Evolutionary conservation across 106 monocot genomes (phyloP).

Genomic region (Dactylorhiza incarnata): DNA sequence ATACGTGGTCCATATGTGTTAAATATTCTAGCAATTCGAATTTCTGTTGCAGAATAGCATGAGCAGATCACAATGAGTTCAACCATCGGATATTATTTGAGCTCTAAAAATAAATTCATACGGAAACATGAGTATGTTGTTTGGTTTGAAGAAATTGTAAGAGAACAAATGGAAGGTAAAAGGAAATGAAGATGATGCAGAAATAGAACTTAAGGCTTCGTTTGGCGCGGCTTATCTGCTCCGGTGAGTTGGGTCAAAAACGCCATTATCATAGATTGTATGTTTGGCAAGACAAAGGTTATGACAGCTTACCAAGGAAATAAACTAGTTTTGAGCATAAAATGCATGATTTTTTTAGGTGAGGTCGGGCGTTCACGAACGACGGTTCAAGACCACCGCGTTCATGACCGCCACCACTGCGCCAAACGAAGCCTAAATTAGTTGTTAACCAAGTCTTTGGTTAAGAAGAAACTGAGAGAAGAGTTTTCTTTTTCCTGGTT

Average conservation of each 20-base stretch:
- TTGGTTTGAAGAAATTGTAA: background rate
- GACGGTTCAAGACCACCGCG: too few relatives aligned
- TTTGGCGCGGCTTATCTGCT: too few relatives aligned
- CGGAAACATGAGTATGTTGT: background rate
- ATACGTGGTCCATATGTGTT: constrained; percentile 98
- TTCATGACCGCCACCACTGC: too few relatives aligned
- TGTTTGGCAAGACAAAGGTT: too few relatives aligned
- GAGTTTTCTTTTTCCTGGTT: background rate
- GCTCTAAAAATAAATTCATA: background rate
- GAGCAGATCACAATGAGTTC: background rate
- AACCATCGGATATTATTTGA: background rate
- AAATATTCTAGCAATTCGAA: constrained; percentile 95
- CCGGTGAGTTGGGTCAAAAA: too few relatives aligned
- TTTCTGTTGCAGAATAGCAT: constrained; percentile 36
- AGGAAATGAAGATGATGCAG: background rate
- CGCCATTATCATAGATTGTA: too few relatives aligned
- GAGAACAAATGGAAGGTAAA: background rate
- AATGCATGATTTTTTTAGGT: too few relatives aligned
- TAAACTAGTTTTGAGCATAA: too few relatives aligned
- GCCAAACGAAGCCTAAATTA: too few relatives aligned
- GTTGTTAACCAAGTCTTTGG: background rate
- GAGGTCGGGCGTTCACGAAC: too few relatives aligned
- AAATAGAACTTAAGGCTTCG: too few relatives aligned
- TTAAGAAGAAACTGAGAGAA: background rate
- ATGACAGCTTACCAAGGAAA: too few relatives aligned